Evolutionary conservation across 2,329 filamentous ascomycete species (phyloP).

Genomic region (Periconia sp.): DNA sequence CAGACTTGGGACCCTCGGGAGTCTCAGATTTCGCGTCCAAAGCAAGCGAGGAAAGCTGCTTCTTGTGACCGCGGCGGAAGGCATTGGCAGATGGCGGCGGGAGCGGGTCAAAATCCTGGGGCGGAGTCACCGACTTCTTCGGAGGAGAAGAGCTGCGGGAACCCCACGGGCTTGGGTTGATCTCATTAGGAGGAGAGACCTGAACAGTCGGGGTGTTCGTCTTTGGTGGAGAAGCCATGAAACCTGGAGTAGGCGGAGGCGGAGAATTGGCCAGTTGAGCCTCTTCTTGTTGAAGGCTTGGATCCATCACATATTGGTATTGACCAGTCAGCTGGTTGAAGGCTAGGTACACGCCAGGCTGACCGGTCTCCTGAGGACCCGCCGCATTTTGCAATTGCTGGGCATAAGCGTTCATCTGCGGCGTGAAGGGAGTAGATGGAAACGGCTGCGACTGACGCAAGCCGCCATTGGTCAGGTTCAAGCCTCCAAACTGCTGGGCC

Average conservation of each 20-base stretch:
- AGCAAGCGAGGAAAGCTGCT: slow-evolving; percentile 73
- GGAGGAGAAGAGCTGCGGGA: slow-evolving; percentile 70
- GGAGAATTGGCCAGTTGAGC: slow-evolving; percentile 54
- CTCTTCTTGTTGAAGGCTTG: slow-evolving; percentile 58
- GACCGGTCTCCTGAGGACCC: slow-evolving; percentile 68
- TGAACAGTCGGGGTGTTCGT: slow-evolving; percentile 67
- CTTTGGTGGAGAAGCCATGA: slow-evolving; percentile 45
- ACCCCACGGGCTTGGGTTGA: slow-evolving; percentile 58
- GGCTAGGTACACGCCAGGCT: slow-evolving; percentile 79
- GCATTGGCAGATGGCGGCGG: slow-evolving; percentile 89
- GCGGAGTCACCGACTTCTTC: slow-evolving; percentile 70
- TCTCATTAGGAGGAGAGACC: slow-evolving; percentile 76
- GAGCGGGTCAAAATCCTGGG: slow-evolving; percentile 72
- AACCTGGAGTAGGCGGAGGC: slow-evolving; percentile 52
- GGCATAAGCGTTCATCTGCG: slow-evolving; percentile 64
- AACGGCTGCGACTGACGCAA: slow-evolving; percentile 56
- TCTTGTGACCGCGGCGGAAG: slow-evolving; percentile 93
- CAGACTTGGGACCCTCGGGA: slow-evolving; percentile 73
- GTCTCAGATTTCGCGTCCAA: slow-evolving; percentile 63
- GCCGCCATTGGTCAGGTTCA: slow-evolving; percentile 65
- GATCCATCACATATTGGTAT: slow-evolving; percentile 80
- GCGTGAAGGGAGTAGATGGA: slow-evolving; percentile 58
- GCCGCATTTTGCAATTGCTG: slow-evolving; percentile 72
- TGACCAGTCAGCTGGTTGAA: slow-evolving; percentile 88
- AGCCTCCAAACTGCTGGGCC: slow-evolving; percentile 54